Percentiles rank a stretch among this genome's conserved stretches.
Conservation (phyloP, 1,284 basidiomycete species). For the Puccinia triticina region DNA sequence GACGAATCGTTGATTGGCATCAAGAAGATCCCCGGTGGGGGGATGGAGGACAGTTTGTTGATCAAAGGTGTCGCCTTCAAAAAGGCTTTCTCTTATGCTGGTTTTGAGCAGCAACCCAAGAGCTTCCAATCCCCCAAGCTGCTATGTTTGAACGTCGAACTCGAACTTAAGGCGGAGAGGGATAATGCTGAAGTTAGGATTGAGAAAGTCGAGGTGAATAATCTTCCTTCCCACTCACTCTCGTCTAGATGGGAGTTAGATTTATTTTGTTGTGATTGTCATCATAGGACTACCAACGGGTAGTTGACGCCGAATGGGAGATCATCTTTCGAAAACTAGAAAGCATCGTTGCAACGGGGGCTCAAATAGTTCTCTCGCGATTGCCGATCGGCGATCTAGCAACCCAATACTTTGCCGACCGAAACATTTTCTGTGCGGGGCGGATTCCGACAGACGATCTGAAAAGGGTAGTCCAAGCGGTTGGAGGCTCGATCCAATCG, state of each 20-base stretch:
- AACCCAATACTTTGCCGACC: slow-evolving; percentile 99
- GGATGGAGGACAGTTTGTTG: slow-evolving; percentile 85
- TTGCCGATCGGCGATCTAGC: slow-evolving; percentile 98
- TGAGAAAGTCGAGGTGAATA: slow-evolving; percentile 75
- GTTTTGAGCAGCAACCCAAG: slow-evolving; percentile 99
- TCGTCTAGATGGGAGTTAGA: background rate
- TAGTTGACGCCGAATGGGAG: slow-evolving; percentile 99
- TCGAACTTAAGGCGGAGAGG: slow-evolving; percentile 98
- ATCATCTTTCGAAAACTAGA: slow-evolving; percentile 98
- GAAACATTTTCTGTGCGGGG: slow-evolving; percentile 98
- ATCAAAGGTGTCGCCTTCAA: slow-evolving; percentile 95
- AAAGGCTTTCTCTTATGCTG: slow-evolving; percentile 99
- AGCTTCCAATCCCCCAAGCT: slow-evolving; percentile 85
- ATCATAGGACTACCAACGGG: slow-evolving; percentile 84
- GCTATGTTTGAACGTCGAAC: slow-evolving; percentile 93
- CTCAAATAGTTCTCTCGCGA: slow-evolving; percentile 96
- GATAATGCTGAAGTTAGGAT: slow-evolving; percentile 99
- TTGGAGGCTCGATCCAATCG: slow-evolving; percentile 91
- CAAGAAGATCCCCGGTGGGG: slow-evolving; percentile 98
- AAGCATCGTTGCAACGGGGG: slow-evolving; percentile 93
- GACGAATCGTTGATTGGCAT: slow-evolving; percentile 97
- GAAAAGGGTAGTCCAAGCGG: slow-evolving; percentile 90
- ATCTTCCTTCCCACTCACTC: background rate
- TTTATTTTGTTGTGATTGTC: background rate
- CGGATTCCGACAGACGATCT: slow-evolving; percentile 89